Conservation (phyloP, 2,329 filamentous ascomycete genomes). For the Xylaria sp. region DNA sequence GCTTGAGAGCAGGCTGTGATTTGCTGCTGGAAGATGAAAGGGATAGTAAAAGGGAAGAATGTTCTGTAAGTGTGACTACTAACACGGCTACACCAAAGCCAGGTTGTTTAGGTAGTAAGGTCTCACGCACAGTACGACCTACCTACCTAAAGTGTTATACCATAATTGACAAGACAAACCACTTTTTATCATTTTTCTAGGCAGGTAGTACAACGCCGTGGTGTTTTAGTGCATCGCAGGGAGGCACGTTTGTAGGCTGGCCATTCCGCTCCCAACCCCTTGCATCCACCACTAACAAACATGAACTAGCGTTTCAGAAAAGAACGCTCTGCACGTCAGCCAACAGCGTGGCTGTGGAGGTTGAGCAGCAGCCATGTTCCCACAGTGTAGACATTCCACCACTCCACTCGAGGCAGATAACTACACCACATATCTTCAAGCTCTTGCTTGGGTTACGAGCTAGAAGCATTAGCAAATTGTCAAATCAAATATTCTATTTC, state of each 20-base stretch:
- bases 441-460: too few species aligned
- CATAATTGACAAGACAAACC: too few species aligned
- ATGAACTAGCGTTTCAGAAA: conserved; percentile 21
- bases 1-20: not conserved
- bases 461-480: too few species aligned
- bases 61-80: too few species aligned
- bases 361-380: not conserved
- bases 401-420: too few species aligned
- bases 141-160: too few species aligned
- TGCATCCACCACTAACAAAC: not conserved
- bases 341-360: not conserved
- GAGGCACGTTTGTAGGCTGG: not conserved
- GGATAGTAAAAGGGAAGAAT: conserved; percentile 7
- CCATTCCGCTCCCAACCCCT: not conserved
- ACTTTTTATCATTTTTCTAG: not conserved
- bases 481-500: not conserved
- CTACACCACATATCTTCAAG: too few species aligned
- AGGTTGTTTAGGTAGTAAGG: too few species aligned
- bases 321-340: not conserved
- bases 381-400: not conserved
- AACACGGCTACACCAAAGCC: not conserved
- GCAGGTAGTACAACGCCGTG: not conserved
- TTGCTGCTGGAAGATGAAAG: conserved; percentile 23
- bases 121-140: too few species aligned
- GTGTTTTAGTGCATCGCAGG: not conserved